Base-by-base conservation (phyloP, 148 eudicot species). In the Rhododendron mucronatum region DNA sequence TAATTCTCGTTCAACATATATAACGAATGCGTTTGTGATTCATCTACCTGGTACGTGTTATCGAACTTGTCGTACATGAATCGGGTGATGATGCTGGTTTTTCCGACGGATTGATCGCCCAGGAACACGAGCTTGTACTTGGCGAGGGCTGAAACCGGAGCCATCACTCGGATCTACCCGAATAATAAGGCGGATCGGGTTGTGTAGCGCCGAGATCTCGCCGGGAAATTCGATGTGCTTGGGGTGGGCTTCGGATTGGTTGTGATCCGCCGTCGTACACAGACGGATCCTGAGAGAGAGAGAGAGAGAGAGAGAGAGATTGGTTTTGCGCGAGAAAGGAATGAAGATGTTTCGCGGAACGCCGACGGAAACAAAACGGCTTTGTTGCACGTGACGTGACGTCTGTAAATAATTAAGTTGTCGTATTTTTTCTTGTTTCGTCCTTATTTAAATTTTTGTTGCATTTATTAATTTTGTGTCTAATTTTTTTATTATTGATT, bases 11-110 rank as follows among this genome's bases (percentile, higher is more conserved):
- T 78, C 51, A 7, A 45, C 23, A 44, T 21, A 23, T 10, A 78
- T 21, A 5, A 59, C 7, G 39, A 15, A 3, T 13, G 5, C 6
- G 39, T 35, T 28, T 30, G 13, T 80, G 23, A 15, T 47, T 47
- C 23, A 4, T 18, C 2, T 50, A 93, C 97, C 95, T 93, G 95
- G 69, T 94, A 94, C 15, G 94, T 94, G 80, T 93, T 87, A 69
- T 94, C 95, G 86, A 93, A 94, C 88, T 94, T 93, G 75, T 94
- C 96, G 86, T 94, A 94, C 96, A 94, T 94, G 84, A 93, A 94
- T 33, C 96, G 96, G 77, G 96, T 94, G 82, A 93, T 94, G 88
- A 94, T 93, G 92, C 96, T 92, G 89, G 96, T 94, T 93, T 94
- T 94, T 4, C 96, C 96, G 35, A 94, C 96, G 65, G 95, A 93